A percentile compares a stretch with the other conserved stretches of the same genome.
Conservation (phyloP, 805 yeast genomes). For the Ogataea thermomethanolica region DNA sequence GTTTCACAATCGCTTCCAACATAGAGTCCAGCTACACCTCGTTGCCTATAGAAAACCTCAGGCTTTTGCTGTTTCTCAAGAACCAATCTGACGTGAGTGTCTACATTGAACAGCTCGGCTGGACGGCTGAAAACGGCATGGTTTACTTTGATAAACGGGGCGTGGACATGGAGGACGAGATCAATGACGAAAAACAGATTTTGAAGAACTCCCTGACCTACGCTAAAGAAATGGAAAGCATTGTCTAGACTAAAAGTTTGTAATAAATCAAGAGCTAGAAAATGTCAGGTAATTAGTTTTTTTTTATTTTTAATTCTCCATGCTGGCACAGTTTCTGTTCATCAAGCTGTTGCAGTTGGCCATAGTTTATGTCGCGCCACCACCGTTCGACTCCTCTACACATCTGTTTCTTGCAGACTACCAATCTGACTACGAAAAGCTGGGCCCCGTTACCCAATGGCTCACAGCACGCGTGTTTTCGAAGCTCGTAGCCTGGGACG, state of each 20-base stretch:
- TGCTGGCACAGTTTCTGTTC: constrained; percentile 23
- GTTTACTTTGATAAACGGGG: constrained; percentile 40
- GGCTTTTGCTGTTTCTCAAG: constrained; percentile 68
- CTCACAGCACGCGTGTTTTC: constrained; percentile 35
- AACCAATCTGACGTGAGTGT: constrained; percentile 48
- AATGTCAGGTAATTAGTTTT: not conserved
- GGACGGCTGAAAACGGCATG: constrained; percentile 53
- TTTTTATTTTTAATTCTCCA: constrained; percentile 10
- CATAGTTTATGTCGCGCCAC: constrained; percentile 39
- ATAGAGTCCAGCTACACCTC: constrained; percentile 73
- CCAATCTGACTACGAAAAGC: constrained; percentile 11
- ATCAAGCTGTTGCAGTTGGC: constrained; percentile 38
- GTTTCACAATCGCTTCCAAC: constrained; percentile 81
- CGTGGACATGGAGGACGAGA: constrained; percentile 29
- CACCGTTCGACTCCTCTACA: constrained; percentile 49
- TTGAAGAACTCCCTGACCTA: constrained; percentile 76
- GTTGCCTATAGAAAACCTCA: constrained; percentile 79
- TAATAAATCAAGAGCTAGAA: not conserved
- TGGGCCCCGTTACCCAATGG: constrained; percentile 1
- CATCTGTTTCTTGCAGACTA: constrained; percentile 32
- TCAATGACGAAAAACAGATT: constrained; percentile 42
- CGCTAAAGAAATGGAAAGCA: constrained; percentile 90
- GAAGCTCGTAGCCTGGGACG: constrained; percentile 77
- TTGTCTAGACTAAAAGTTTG: constrained; percentile 46
- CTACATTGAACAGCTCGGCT: constrained; percentile 53